phyloP scores from a whole-genome alignment of 2,329 filamentous ascomycete genomes.

The Pseudopyrenochaeta lycopersici region DNA sequence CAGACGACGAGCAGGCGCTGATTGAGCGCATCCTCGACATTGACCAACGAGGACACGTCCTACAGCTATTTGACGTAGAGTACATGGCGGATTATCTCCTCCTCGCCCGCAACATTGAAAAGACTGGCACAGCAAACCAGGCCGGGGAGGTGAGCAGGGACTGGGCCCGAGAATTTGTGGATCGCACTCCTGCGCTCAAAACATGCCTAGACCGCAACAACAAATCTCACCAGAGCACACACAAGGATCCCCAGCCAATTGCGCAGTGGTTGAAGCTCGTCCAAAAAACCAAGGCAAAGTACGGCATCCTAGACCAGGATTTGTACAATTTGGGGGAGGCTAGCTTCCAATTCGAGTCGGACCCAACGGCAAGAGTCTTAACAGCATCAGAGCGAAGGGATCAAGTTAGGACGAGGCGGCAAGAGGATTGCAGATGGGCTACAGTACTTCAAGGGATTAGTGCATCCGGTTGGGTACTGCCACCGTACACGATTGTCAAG shows the following conservation, averaged over 20 bases:
- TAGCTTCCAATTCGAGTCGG: slow-evolving; percentile 45
- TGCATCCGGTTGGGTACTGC: background rate
- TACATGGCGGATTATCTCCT: too few relatives aligned
- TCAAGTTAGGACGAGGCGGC: slow-evolving; percentile 29
- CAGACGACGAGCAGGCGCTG: too few relatives aligned
- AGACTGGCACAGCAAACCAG: too few relatives aligned
- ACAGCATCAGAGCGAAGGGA: slow-evolving; percentile 36
- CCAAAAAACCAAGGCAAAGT: slow-evolving; percentile 4
- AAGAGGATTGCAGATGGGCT: too few relatives aligned
- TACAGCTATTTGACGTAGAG: too few relatives aligned
- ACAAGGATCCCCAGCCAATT: slow-evolving; percentile 13
- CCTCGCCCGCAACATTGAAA: too few relatives aligned
- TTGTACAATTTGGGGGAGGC: slow-evolving; percentile 38
- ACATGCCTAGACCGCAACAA: slow-evolving; percentile 14
- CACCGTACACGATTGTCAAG: too few relatives aligned
- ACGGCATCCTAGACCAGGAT: slow-evolving; percentile 16
- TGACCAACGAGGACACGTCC: too few relatives aligned
- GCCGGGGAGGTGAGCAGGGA: slow-evolving; percentile 19
- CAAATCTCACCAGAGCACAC: slow-evolving; percentile 11
- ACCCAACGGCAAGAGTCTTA: slow-evolving; percentile 32
- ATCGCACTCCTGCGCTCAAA: slow-evolving; percentile 14
- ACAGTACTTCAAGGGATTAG: too few relatives aligned
- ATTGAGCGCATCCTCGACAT: too few relatives aligned
- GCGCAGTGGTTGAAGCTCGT: slow-evolving; percentile 6
- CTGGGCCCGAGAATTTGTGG: slow-evolving; percentile 20